These are phyloP conservation scores for Teunomyces lycoperdinae DNA, from an alignment of 805 yeast species.

Conservation along the genomic window DNA sequence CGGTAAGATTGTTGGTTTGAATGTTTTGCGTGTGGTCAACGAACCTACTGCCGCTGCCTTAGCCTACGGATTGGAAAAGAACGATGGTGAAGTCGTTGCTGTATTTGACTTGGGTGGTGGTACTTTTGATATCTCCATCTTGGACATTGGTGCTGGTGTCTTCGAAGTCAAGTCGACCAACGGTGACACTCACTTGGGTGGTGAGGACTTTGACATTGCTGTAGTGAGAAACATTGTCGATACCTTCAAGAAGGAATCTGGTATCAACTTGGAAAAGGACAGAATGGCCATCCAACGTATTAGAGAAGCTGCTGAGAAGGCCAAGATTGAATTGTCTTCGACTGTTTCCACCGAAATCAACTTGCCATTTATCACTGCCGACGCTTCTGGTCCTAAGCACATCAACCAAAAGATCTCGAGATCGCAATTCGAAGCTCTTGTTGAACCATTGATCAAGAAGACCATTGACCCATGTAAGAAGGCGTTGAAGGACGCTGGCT, in stretches of 20 bases:
- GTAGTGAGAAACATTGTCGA: slow-evolving; percentile 81
- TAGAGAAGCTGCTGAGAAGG: slow-evolving; percentile 86
- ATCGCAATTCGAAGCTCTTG: slow-evolving; percentile 64
- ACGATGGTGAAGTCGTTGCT: slow-evolving; percentile 80
- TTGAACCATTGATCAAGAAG: slow-evolving; percentile 66
- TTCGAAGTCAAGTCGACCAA: slow-evolving; percentile 97
- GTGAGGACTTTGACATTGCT: slow-evolving; percentile 88
- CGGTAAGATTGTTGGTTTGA: slow-evolving; percentile 94
- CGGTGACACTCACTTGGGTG: slow-evolving; percentile 93
- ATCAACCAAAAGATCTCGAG: slow-evolving; percentile 67
- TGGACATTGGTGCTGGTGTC: slow-evolving; percentile 96
- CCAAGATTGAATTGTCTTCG: slow-evolving; percentile 81
- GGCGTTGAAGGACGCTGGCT: slow-evolving; percentile 78
- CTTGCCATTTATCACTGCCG: slow-evolving; percentile 85
- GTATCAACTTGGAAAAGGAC: slow-evolving; percentile 62
- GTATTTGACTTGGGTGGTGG: slow-evolving; percentile 99
- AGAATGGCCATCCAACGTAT: slow-evolving; percentile 81
- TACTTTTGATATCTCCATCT: slow-evolving; percentile 94
- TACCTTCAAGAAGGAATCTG: slow-evolving; percentile 71
- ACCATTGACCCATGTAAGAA: slow-evolving; percentile 76
- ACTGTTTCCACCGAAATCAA: slow-evolving; percentile 69
- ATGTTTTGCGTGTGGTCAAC: slow-evolving; percentile 84
- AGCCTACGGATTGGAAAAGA: slow-evolving; percentile 90
- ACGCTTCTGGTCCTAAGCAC: slow-evolving; percentile 78
- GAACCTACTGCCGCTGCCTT: slow-evolving; percentile 94